Evolutionary conservation across 768 basidiomycete genomes (phyloP).

Genomic region (Boletus rubroflammeus): DNA sequence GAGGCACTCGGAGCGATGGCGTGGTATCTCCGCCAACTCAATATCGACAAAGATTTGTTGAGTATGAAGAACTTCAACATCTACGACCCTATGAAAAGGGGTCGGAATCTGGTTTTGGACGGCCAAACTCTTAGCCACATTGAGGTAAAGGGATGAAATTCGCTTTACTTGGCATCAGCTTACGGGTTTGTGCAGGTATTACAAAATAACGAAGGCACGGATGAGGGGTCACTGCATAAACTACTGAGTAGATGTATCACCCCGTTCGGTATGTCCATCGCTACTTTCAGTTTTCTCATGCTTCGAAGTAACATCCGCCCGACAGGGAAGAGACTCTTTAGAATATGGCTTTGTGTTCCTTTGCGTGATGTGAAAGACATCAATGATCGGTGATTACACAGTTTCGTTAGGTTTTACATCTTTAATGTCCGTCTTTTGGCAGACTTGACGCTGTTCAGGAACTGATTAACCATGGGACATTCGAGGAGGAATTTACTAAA

Average conservation of each 20-base stretch:
- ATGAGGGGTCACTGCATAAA: constrained; percentile 84
- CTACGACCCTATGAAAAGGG: constrained; percentile 91
- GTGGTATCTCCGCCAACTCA: constrained; percentile 91
- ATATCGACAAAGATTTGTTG: constrained; percentile 93
- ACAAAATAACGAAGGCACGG: constrained; percentile 89
- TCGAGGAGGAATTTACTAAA: constrained; percentile 70
- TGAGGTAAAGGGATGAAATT: constrained; percentile 52
- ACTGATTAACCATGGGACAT: constrained; percentile 74
- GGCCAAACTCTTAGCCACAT: constrained; percentile 95
- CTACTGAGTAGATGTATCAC: constrained; percentile 82
- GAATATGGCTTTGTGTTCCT: constrained; percentile 95
- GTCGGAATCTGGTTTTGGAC: constrained; percentile 83
- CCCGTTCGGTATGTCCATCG: constrained; percentile 65
- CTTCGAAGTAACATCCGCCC: constrained; percentile 6
- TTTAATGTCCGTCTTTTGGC: constrained; percentile 17
- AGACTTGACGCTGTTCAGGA: constrained; percentile 96
- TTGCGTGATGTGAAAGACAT: constrained; percentile 78
- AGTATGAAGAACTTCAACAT: constrained; percentile 97
- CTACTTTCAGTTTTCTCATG: constrained; percentile 3
- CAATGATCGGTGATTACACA: constrained; percentile 67
- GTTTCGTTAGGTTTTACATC: constrained; percentile 7
- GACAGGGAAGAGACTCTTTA: constrained; percentile 88
- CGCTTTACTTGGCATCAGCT: neutral
- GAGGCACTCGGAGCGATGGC: constrained; percentile 89
- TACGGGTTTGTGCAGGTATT: constrained; percentile 52